These are phyloP conservation scores for Plasmodium adleri DNA, from an alignment of 169 alveolate genomes.

Conservation along the genomic window DNA sequence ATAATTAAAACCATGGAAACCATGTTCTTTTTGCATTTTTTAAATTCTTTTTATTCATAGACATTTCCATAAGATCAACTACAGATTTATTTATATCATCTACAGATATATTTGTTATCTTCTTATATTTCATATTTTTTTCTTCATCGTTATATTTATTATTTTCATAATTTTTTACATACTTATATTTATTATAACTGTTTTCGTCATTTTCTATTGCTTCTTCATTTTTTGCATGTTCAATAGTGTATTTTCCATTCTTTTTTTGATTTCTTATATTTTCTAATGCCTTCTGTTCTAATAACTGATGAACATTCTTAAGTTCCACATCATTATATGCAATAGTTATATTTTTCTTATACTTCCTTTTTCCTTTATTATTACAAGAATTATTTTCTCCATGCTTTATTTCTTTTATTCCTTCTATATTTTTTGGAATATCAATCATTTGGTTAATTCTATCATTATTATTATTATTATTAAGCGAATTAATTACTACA, in stretches of 20 bases:
- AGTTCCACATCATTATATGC: slow-evolving; percentile 1
- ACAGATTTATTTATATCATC: slow-evolving; percentile 43
- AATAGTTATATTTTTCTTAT: background rate
- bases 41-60: slow-evolving; percentile 55
- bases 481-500: too few relatives aligned
- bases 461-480: too few relatives aligned
- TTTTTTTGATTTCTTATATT: slow-evolving; percentile 6
- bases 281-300: slow-evolving; percentile 10
- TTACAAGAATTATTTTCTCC: background rate
- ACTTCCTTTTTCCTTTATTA: slow-evolving; percentile 16
- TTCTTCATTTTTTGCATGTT: background rate
- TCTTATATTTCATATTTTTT: slow-evolving; percentile 2
- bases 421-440: background rate
- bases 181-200: background rate
- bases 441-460: too few relatives aligned
- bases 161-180: slow-evolving; percentile 1
- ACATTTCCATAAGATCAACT: slow-evolving; percentile 60
- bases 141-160: slow-evolving; percentile 7
- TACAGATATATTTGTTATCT: slow-evolving; percentile 11
- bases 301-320: background rate
- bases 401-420: background rate
- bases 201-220: background rate
- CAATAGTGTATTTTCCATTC: background rate
- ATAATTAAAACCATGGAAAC: slow-evolving; percentile 75
- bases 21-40: slow-evolving; percentile 36